These are phyloP conservation scores for Alternaria angustiovoidea DNA, from an alignment of 2,329 filamentous ascomycete genomes.

Conservation along the genomic window DNA sequence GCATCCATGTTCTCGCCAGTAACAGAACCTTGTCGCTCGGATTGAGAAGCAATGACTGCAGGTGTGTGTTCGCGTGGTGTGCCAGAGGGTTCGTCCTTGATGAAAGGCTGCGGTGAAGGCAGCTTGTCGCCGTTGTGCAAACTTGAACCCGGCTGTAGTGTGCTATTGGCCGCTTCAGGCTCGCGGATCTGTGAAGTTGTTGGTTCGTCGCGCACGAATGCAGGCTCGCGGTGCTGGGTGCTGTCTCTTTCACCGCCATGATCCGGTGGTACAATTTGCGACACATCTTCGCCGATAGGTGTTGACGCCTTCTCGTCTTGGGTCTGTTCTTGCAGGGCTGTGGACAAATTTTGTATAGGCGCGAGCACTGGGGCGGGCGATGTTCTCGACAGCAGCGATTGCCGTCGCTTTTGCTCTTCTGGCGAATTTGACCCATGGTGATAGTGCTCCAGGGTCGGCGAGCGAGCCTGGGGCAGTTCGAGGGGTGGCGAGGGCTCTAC, in stretches of 20 bases:
- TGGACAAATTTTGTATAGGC: slow-evolving; percentile 50
- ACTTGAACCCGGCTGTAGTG: slow-evolving; percentile 9
- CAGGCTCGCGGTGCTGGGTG: slow-evolving; percentile 43
- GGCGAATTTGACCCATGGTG: slow-evolving; percentile 57
- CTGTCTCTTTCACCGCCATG: slow-evolving; percentile 17
- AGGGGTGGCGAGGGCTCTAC: slow-evolving; percentile 52
- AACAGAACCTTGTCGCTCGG: slow-evolving; percentile 34
- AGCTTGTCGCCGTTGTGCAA: slow-evolving; percentile 15
- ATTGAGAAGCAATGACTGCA: slow-evolving; percentile 24
- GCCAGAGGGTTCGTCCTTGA: slow-evolving; percentile 53
- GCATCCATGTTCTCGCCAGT: slow-evolving; percentile 41
- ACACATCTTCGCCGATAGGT: slow-evolving; percentile 36
- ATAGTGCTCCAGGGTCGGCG: slow-evolving; percentile 58
- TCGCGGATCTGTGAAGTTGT: slow-evolving; percentile 33
- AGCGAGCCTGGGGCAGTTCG: slow-evolving; percentile 46
- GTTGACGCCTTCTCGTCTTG: slow-evolving; percentile 18
- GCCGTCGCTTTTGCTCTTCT: slow-evolving; percentile 52
- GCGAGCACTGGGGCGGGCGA: slow-evolving; percentile 50
- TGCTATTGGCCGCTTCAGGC: slow-evolving; percentile 26
- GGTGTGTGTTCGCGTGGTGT: slow-evolving; percentile 51
- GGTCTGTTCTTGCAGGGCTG: slow-evolving; percentile 31
- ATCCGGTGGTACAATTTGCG: slow-evolving; percentile 31
- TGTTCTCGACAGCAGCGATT: slow-evolving; percentile 42
- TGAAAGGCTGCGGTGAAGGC: slow-evolving; percentile 42
- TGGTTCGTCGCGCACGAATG: slow-evolving; percentile 40